These are phyloP conservation scores for Neoscytalidium dimidiatum DNA, from an alignment of 2,329 filamentous ascomycete species.

Conservation along the genomic window DNA sequence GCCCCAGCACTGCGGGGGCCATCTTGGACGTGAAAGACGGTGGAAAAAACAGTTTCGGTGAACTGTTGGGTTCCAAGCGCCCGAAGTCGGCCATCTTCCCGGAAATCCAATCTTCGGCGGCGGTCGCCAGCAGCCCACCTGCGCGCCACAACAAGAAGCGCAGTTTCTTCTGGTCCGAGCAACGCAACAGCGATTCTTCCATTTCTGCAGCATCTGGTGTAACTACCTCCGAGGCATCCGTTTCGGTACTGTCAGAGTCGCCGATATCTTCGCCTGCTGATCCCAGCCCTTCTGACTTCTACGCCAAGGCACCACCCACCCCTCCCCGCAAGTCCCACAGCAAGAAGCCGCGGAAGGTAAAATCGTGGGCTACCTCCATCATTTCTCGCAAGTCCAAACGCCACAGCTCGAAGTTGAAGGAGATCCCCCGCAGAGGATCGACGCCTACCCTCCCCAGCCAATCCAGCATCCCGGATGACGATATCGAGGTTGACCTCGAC, in stretches of 20 bases:
- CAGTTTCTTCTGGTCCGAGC: slow-evolving; percentile 54
- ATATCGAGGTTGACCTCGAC: slow-evolving; percentile 35
- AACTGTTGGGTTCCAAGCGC: slow-evolving; percentile 33
- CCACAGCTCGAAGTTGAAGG: slow-evolving; percentile 49
- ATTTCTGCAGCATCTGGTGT: slow-evolving; percentile 28
- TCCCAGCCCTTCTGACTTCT: background rate
- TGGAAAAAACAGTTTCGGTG: slow-evolving; percentile 29
- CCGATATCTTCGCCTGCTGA: slow-evolving; percentile 12
- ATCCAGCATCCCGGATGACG: slow-evolving; percentile 27
- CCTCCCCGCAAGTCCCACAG: slow-evolving; percentile 15
- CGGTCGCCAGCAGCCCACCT: slow-evolving; percentile 25
- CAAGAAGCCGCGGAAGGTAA: slow-evolving; percentile 66
- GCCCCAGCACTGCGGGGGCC: slow-evolving; percentile 73
- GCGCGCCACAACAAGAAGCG: slow-evolving; percentile 33
- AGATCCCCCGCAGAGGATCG: slow-evolving; percentile 24
- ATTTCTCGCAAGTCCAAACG: slow-evolving; percentile 63
- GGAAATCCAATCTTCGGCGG: slow-evolving; percentile 22
- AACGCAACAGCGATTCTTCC: slow-evolving; percentile 42
- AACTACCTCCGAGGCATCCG: slow-evolving; percentile 37
- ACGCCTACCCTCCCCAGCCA: slow-evolving; percentile 29
- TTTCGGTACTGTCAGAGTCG: slow-evolving; percentile 26
- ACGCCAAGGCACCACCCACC: background rate
- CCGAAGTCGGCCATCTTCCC: slow-evolving; percentile 40
- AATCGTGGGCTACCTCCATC: slow-evolving; percentile 69
- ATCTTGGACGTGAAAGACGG: slow-evolving; percentile 54